phyloP scores from a whole-genome alignment of 176 grass and related monocot genomes.

The Carex kokanica region DNA sequence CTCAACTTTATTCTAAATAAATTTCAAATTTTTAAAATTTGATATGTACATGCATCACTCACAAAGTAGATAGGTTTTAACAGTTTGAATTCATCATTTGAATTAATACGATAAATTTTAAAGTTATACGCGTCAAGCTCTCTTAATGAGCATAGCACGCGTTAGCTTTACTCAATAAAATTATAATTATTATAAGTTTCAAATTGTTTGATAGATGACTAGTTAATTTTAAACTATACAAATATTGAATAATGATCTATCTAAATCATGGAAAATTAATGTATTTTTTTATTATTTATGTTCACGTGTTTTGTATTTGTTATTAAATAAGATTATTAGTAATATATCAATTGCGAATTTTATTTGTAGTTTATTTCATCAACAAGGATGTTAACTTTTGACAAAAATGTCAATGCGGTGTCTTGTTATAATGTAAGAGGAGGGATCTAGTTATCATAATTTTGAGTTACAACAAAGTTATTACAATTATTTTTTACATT shows the following conservation, averaged over 20 bases:
- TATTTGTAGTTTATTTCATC: neutral
- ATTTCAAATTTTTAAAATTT: neutral
- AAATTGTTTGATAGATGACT: neutral
- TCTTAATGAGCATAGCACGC: too few relatives aligned
- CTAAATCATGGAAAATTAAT: neutral
- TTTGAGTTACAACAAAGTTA: too few relatives aligned
- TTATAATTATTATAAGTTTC: neutral
- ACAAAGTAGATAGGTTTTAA: too few relatives aligned
- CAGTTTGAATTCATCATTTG: too few relatives aligned
- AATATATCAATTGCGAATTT: neutral
- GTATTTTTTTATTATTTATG: neutral
- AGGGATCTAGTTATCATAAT: too few relatives aligned
- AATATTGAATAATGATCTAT: neutral
- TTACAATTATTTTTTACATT: too few relatives aligned
- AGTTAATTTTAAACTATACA: neutral
- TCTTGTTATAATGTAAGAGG: too few relatives aligned
- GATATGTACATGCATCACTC: too few relatives aligned
- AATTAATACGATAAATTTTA: too few relatives aligned
- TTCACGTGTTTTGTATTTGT: neutral
- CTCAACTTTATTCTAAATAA: too few relatives aligned
- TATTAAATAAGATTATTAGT: neutral
- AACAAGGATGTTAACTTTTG: neutral
- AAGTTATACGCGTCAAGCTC: too few relatives aligned
- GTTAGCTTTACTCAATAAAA: too few relatives aligned
- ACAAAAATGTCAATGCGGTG: neutral